Conservation (phyloP, 495 filamentous ascomycete species). For the Neurospora sp. region DNA sequence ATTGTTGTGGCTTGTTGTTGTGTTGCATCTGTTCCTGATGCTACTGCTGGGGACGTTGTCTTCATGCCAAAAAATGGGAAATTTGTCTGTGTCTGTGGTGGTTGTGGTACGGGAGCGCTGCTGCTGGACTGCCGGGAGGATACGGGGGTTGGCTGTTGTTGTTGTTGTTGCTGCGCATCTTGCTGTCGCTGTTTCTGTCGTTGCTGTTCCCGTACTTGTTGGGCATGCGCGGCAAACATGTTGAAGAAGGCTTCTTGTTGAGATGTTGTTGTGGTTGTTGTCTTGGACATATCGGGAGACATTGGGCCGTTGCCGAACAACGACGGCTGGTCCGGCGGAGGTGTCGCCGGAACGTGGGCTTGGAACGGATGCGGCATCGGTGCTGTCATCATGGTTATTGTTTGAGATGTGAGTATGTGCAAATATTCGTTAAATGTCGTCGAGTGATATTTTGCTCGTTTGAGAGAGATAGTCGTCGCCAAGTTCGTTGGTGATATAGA, state of each 20-base stretch:
- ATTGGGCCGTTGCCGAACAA: conserved; percentile 13
- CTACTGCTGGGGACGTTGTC: background rate
- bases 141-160: background rate
- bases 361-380: conserved; percentile 17
- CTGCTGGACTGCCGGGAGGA: background rate
- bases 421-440: background rate
- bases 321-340: conserved; percentile 20
- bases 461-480: background rate
- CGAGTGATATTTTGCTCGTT: background rate
- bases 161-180: background rate
- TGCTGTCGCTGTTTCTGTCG: background rate
- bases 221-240: background rate
- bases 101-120: background rate
- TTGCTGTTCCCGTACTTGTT: background rate
- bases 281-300: conserved; percentile 3
- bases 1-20: background rate
- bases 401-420: background rate
- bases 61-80: background rate
- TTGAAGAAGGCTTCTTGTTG: background rate
- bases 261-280: background rate
- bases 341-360: conserved; percentile 18
- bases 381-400: conserved; percentile 11
- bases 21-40: background rate
- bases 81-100: background rate
- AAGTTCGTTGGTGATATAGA: background rate